Conservation (phyloP, 1,284 basidiomycete species). For the Afroboletus lepidellus region DNA sequence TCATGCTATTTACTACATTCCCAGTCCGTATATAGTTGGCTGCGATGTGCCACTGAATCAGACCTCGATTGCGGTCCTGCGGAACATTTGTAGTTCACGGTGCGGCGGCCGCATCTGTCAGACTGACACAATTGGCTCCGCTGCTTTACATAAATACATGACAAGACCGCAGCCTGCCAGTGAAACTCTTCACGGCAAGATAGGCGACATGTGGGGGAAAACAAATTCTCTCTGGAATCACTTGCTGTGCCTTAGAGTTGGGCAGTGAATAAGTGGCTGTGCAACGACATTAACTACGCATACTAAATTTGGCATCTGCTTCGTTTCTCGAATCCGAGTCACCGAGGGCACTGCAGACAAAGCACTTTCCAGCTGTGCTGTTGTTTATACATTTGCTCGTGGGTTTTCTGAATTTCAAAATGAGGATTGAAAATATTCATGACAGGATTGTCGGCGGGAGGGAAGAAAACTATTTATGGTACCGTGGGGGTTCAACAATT, state of each 20-base stretch:
- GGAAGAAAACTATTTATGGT: neutral
- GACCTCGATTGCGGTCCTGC: too few species aligned
- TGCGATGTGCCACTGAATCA: neutral
- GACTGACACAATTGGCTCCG: neutral
- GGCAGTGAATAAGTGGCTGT: neutral
- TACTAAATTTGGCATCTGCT: constrained; percentile 31
- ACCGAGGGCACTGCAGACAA: neutral
- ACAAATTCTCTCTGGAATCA: neutral
- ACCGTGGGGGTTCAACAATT: too few species aligned
- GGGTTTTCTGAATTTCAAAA: neutral
- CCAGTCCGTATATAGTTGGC: neutral
- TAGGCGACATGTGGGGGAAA: neutral
- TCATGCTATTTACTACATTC: too few species aligned
- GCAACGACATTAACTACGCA: constrained; percentile 22
- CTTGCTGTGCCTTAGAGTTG: neutral
- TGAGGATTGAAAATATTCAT: neutral
- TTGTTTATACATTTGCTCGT: neutral
- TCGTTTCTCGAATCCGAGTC: neutral
- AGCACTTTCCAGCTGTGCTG: neutral
- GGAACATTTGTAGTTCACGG: neutral
- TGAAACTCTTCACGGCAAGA: neutral
- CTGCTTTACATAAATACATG: neutral
- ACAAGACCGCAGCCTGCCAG: too few species aligned
- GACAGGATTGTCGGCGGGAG: neutral
- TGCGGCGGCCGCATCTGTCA: neutral